Evolutionary conservation across 768 basidiomycete genomes (phyloP), one percentile per base, ranked within the genome.

Genomic region (Lyophyllum semitale): DNA sequence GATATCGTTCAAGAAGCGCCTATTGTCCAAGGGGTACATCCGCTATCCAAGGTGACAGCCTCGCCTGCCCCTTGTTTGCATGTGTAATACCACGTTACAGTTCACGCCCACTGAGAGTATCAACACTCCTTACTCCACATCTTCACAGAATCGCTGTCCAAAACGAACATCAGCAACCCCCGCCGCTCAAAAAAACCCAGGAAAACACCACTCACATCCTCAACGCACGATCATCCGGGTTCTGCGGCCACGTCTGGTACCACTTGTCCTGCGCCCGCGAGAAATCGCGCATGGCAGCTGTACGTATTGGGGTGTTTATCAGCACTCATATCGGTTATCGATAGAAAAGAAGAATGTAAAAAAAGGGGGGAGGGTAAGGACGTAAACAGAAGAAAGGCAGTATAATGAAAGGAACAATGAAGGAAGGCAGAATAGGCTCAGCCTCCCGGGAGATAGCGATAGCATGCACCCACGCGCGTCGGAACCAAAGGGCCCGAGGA

Each of bases 241-340:
- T 79, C 18, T 68, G 63, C 1, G 88, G 85, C 93, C 93, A 94
- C 4, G 89, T 89, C 52, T 71, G 65, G 51, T 72, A 75, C 93
- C 93, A 95, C 11, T 74, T 77, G 33, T 73, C 72, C 69, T 89
- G 80, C 3, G 75, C 81, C 8, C 67, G 54, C 17, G 85, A 83
- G 68, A 92, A 91, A 51, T 88, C 86, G 42, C 70, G 73, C 88
- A 90, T 90, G 8, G 89, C 90, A n/a, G 76, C 72, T 69, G 58
- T 44, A 13, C 59, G 52, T 3, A 15, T 13, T 11, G 18, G 32
- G 15, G 8, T 4, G 17, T 18, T 25, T 13, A 35, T 55, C 18
- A 44, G 46, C 32, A 42, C 32, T 13, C 44, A 29, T 29, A 22
- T 47, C 46, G 13, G 29, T 44, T 38, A 33, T 23, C 30, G 40